These are phyloP conservation scores for Termitomyces sp. DNA, from an alignment of 768 basidiomycete species.

Conservation along the genomic window DNA sequence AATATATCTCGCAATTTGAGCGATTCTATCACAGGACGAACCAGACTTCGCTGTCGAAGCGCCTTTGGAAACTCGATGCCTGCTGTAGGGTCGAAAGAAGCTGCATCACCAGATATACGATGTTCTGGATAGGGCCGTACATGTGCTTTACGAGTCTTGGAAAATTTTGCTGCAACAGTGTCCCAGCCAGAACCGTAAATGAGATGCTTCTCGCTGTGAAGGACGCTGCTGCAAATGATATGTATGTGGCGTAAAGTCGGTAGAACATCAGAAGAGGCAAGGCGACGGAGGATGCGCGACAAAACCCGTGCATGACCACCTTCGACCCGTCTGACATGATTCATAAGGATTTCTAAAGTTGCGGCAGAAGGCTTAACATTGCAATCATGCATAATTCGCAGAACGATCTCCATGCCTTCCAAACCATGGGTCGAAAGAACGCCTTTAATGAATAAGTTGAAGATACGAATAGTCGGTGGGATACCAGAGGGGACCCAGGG, in stretches of 20 bases:
- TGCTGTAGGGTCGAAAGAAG: slow-evolving; percentile 45
- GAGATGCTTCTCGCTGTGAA: slow-evolving; percentile 49
- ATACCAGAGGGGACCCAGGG: slow-evolving; percentile 28
- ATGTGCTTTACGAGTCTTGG: slow-evolving; percentile 21
- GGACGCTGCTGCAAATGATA: slow-evolving; percentile 44
- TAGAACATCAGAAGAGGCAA: slow-evolving; percentile 36
- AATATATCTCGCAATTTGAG: slow-evolving; percentile 44
- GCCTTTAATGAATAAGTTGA: slow-evolving; percentile 60
- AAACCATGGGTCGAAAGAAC: slow-evolving; percentile 48
- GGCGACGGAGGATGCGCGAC: slow-evolving; percentile 40
- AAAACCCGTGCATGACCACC: slow-evolving; percentile 42
- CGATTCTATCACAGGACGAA: slow-evolving; percentile 41
- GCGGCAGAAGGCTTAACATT: slow-evolving; percentile 47
- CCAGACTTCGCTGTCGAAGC: slow-evolving; percentile 24
- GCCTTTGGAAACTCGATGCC: slow-evolving; percentile 35
- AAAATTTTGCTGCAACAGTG: slow-evolving; percentile 33
- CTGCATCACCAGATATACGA: slow-evolving; percentile 20
- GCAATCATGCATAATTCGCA: slow-evolving; percentile 52
- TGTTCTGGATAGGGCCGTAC: slow-evolving; percentile 12
- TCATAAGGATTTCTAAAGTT: slow-evolving; percentile 54
- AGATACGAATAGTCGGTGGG: slow-evolving; percentile 40
- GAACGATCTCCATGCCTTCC: slow-evolving; percentile 37
- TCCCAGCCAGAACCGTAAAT: slow-evolving; percentile 46
- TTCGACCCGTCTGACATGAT: slow-evolving; percentile 43
- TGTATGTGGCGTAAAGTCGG: slow-evolving; percentile 59